Conservation (phyloP, 306 rosid species). For the Prunus padus region DNA sequence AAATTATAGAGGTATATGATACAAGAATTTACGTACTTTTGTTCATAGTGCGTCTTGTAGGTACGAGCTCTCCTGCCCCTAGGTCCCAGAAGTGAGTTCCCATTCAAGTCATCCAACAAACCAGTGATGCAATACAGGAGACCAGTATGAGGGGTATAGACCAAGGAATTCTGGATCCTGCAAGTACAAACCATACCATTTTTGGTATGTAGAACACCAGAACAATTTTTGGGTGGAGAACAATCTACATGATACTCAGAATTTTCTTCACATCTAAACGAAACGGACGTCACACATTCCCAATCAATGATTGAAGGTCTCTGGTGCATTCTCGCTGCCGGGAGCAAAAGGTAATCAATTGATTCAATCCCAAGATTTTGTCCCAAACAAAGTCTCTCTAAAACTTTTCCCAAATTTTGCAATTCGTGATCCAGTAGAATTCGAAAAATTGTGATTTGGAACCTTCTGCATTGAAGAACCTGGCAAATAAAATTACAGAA, state of each 20-base stretch:
- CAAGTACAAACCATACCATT: conserved; percentile 53
- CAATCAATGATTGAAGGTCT: conserved; percentile 44
- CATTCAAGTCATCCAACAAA: conserved; percentile 38
- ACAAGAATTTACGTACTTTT: conserved; percentile 36
- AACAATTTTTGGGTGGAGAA: conserved; percentile 10
- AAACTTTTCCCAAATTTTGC: not conserved
- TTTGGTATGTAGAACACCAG: conserved; percentile 28
- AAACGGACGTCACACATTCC: conserved; percentile 39
- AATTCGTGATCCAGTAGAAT: conserved; percentile 31
- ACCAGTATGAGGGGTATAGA: conserved; percentile 64
- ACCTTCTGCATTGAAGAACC: conserved; percentile 59
- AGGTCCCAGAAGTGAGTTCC: conserved; percentile 45
- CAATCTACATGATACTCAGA: conserved; percentile 20
- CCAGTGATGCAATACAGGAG: conserved; percentile 46
- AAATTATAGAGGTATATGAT: not conserved
- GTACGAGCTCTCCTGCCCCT: conserved; percentile 35
- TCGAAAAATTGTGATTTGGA: conserved; percentile 52
- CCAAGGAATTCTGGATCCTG: conserved; percentile 49
- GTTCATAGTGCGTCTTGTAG: conserved; percentile 49
- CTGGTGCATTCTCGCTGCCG: conserved; percentile 25
- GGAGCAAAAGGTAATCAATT: conserved; percentile 1
- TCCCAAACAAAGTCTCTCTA: not conserved
- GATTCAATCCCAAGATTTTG: not conserved
- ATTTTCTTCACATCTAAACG: conserved; percentile 19
- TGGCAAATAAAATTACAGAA: conserved; percentile 27